These are phyloP conservation scores for Bisporella sp. DNA, from an alignment of 2,329 filamentous ascomycete species.

Conservation along the genomic window DNA sequence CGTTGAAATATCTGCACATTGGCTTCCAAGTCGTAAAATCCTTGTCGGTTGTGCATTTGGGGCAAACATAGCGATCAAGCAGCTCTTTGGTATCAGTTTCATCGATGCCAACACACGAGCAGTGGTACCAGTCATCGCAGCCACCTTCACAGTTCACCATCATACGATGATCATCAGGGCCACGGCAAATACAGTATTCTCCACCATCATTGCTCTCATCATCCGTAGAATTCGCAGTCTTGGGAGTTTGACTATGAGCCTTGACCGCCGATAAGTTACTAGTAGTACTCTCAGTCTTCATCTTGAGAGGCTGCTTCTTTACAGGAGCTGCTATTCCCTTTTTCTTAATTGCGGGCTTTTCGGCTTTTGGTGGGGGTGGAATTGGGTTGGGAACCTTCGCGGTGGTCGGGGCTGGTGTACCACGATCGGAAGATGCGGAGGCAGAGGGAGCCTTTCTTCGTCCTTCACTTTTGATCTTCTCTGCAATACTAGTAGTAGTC, in stretches of 20 bases:
- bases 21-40: slow-evolving; percentile 25
- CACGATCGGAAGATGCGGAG: slow-evolving; percentile 19
- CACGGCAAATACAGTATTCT: slow-evolving; percentile 27
- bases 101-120: slow-evolving; percentile 23
- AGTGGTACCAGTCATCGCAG: slow-evolving; percentile 29
- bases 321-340: slow-evolving; percentile 18
- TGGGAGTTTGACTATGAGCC: slow-evolving; percentile 9
- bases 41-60: slow-evolving; percentile 19
- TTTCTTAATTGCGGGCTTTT: slow-evolving; percentile 19
- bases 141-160: slow-evolving; percentile 28
- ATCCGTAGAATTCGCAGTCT: slow-evolving; percentile 3
- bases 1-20: slow-evolving; percentile 23
- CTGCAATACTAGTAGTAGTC: slow-evolving; percentile 21
- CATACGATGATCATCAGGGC: slow-evolving; percentile 27
- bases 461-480: slow-evolving; percentile 25
- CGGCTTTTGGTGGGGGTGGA: slow-evolving; percentile 12
- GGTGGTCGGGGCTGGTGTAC: slow-evolving; percentile 17
- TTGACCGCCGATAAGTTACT: not conserved
- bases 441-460: slow-evolving; percentile 19
- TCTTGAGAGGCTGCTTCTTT: slow-evolving; percentile 16
- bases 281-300: not conserved
- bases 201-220: slow-evolving; percentile 24
- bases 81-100: slow-evolving; percentile 23
- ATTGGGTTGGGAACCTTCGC: slow-evolving; percentile 15
- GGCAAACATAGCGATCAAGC: slow-evolving; percentile 26